phyloP scores from a whole-genome alignment of 176 grass and related monocot genomes.

The Leersia perrieri region DNA sequence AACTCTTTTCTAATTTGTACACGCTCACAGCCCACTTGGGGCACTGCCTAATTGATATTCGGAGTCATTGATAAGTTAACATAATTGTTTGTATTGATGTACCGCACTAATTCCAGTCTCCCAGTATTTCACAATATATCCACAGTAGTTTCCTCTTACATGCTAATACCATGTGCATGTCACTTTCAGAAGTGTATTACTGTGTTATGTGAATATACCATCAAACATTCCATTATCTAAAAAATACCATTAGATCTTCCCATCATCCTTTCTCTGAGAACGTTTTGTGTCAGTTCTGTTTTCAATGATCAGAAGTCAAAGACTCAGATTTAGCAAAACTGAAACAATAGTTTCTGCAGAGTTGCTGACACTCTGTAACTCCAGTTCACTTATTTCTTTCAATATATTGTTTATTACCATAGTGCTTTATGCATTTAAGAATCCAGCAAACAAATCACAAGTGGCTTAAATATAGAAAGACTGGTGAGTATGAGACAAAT shows the following conservation, averaged over 20 bases:
- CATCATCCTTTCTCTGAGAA: background rate
- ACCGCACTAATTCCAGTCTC: background rate
- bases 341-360: background rate
- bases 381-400: too few species aligned
- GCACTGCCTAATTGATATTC: background rate
- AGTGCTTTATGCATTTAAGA: background rate
- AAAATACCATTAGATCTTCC: background rate
- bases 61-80: too few species aligned
- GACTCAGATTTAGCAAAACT: background rate
- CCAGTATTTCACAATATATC: background rate
- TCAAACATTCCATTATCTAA: too few species aligned
- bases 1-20: background rate
- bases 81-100: background rate
- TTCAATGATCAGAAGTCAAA: background rate
- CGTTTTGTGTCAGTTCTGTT: background rate
- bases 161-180: background rate
- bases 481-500: background rate
- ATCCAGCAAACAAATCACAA: background rate
- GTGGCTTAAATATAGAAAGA: background rate
- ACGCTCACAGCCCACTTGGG: background rate
- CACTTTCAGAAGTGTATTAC: background rate
- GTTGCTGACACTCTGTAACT: background rate
- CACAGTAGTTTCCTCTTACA: background rate
- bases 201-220: background rate
- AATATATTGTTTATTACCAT: background rate